These are phyloP conservation scores for Penicillium samsonianum DNA, from an alignment of 495 filamentous ascomycete species.

Conservation along the genomic window DNA sequence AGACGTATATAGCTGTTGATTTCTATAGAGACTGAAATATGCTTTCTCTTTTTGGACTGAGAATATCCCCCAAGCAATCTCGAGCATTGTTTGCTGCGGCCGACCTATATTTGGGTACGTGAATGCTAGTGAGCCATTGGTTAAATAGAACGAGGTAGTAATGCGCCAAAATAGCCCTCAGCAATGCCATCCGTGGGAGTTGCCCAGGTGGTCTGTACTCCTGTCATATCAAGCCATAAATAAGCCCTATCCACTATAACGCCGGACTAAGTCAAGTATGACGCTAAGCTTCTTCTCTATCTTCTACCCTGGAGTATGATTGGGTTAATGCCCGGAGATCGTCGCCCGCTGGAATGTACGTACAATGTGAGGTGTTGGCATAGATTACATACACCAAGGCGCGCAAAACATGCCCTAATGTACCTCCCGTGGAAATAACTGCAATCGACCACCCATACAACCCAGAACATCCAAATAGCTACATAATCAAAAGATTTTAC, in stretches of 20 bases:
- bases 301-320: not conserved
- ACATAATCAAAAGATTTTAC: not conserved
- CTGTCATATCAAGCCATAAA: constrained; percentile 12
- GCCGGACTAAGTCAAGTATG: not conserved
- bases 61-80: not conserved
- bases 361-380: not conserved
- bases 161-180: constrained; percentile 6
- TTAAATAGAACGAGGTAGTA: not conserved
- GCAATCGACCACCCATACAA: not conserved
- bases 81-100: not conserved
- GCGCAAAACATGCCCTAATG: not conserved
- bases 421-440: not conserved
- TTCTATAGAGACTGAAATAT: not conserved
- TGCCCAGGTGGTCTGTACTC: constrained; percentile 1
- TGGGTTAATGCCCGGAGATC: not conserved
- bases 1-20: constrained; percentile 8
- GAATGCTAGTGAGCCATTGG: not conserved
- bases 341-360: not conserved
- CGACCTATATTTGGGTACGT: not conserved
- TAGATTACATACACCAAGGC: not conserved
- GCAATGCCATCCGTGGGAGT: not conserved
- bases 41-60: not conserved
- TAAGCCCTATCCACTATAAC: not conserved
- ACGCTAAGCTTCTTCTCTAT: not conserved
- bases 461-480: not conserved